phyloP scores from a whole-genome alignment of 768 basidiomycete species.

The Tephrocybe sp. region DNA sequence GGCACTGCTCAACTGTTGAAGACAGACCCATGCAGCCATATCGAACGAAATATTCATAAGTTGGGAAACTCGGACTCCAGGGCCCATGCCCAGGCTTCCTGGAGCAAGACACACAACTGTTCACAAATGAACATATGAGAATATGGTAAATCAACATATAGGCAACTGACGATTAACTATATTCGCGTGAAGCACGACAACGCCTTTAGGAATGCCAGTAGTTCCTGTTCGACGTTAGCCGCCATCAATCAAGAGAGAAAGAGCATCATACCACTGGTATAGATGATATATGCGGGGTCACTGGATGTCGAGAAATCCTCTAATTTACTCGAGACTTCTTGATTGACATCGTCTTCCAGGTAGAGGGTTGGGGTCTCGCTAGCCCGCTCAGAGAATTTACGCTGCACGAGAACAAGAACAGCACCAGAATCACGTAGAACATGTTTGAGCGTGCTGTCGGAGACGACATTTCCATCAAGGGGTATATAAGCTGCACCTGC shows the following conservation, averaged over 20 bases:
- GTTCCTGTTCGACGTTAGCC: slow-evolving; percentile 40
- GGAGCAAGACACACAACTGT: slow-evolving; percentile 40
- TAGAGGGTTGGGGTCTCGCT: slow-evolving; percentile 4
- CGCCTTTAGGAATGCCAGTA: slow-evolving; percentile 60
- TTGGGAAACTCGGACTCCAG: slow-evolving; percentile 55
- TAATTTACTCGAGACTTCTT: slow-evolving; percentile 29
- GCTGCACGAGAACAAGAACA: slow-evolving; percentile 41
- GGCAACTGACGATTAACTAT: slow-evolving; percentile 51
- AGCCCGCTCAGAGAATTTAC: slow-evolving; percentile 37
- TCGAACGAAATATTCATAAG: slow-evolving; percentile 65
- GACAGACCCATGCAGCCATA: slow-evolving; percentile 60
- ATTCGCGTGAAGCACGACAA: slow-evolving; percentile 56
- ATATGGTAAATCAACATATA: background rate
- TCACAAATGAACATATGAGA: background rate
- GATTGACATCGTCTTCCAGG: slow-evolving; percentile 25
- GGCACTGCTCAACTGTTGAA: background rate
- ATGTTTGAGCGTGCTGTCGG: slow-evolving; percentile 53
- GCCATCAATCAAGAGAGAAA: background rate
- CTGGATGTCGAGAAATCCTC: slow-evolving; percentile 33
- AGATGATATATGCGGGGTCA: slow-evolving; percentile 58
- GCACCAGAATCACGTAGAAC: slow-evolving; percentile 48
- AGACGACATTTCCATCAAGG: slow-evolving; percentile 55
- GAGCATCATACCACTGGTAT: slow-evolving; percentile 50
- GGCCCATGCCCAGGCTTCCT: slow-evolving; percentile 56
- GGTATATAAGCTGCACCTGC: slow-evolving; percentile 60